These are phyloP conservation scores for Fusarium sp. DNA, from an alignment of 2,329 filamentous ascomycete genomes.

Conservation along the genomic window DNA sequence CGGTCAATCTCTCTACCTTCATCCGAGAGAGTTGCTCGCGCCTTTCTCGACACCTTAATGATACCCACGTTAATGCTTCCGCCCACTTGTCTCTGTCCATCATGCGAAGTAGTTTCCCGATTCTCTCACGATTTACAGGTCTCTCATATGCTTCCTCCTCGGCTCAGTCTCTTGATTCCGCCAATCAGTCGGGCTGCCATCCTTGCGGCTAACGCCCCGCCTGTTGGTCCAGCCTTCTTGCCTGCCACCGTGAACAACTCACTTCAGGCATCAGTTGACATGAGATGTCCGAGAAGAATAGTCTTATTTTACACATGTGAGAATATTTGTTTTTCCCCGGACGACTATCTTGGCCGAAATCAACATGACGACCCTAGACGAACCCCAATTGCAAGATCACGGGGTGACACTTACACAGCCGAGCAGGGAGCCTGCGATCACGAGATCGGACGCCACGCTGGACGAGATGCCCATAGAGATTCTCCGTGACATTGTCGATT, in stretches of 20 bases:
- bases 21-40: constrained; percentile 31
- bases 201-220: background rate
- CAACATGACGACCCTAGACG: background rate
- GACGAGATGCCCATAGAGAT: background rate
- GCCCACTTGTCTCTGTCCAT: background rate
- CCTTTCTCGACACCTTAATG: constrained; percentile 35
- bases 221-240: background rate
- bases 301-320: background rate
- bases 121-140: background rate
- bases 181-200: background rate
- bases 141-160: background rate
- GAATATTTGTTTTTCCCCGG: background rate
- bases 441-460: background rate
- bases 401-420: background rate
- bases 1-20: constrained; percentile 27
- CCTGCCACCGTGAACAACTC: background rate
- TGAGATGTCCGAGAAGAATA: background rate
- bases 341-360: background rate
- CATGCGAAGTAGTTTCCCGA: background rate
- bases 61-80: constrained; percentile 40
- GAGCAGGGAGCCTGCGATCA: background rate
- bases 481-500: background rate
- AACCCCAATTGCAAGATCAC: background rate
- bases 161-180: background rate
- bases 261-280: background rate